A percentile compares a stretch with the other conserved stretches of the same genome.
Conservation (phyloP, 1,284 basidiomycete genomes). For the Cutaneotrichosporon sp. region DNA sequence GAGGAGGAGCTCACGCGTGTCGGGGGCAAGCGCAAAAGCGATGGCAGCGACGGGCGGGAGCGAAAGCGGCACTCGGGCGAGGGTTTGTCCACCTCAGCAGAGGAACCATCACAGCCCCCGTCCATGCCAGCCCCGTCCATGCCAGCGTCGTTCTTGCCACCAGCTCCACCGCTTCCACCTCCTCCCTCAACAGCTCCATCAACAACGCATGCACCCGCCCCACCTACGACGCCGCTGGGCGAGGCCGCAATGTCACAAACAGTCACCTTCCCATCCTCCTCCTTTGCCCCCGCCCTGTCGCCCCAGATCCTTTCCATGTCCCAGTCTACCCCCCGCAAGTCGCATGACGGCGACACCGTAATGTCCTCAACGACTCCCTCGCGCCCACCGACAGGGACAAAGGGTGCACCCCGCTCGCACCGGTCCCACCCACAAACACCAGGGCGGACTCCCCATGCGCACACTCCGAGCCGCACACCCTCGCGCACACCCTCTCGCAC, state of each 20-base stretch:
- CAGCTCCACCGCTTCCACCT: too few relatives aligned
- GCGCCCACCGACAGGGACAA: neutral
- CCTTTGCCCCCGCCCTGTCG: neutral
- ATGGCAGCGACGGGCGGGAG: neutral
- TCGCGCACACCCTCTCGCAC: neutral
- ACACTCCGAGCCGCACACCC: neutral
- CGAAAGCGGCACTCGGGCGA: neutral
- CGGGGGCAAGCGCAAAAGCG: constrained; percentile 3
- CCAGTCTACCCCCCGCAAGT: neutral
- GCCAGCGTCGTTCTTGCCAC: too few relatives aligned
- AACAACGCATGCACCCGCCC: too few relatives aligned
- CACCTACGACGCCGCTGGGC: too few relatives aligned
- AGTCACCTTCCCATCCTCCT: neutral
- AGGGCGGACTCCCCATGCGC: neutral
- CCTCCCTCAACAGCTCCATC: too few relatives aligned
- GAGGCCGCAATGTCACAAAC: neutral
- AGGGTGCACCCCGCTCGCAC: neutral
- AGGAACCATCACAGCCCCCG: neutral
- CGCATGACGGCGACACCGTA: neutral
- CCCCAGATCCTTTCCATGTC: too few relatives aligned
- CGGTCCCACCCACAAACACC: constrained; percentile 8
- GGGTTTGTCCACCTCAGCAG: neutral
- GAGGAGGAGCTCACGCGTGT: neutral
- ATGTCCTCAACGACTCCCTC: neutral
- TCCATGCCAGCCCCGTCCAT: neutral